Conservation (phyloP, 768 basidiomycete species). For the Tricholomella constricta region DNA sequence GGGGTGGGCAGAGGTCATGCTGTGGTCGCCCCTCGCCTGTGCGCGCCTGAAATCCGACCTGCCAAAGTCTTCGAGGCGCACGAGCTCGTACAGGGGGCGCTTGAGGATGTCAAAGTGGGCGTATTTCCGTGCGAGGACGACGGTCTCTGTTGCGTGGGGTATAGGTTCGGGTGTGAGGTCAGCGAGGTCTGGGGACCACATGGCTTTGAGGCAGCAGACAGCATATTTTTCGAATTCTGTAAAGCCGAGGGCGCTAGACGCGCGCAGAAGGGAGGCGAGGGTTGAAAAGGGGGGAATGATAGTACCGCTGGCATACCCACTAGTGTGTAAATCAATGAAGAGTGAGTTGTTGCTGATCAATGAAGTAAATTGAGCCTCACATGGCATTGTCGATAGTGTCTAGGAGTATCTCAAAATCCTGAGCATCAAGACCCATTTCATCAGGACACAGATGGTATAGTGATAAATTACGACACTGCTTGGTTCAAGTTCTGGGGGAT, state of each 20-base stretch:
- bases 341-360: background rate
- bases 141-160: conserved; percentile 29
- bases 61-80: conserved; percentile 30
- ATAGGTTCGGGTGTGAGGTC: conserved; percentile 19
- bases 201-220: conserved; percentile 26
- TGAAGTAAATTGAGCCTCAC: conserved; percentile 16
- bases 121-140: conserved; percentile 33
- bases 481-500: background rate
- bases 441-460: conserved; percentile 4
- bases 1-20: background rate
- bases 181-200: conserved; percentile 33
- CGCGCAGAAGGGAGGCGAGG: conserved; percentile 36
- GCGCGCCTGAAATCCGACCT: conserved; percentile 13
- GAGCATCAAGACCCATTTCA: conserved; percentile 8
- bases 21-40: background rate
- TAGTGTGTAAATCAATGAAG: conserved; percentile 15
- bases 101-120: conserved; percentile 32
- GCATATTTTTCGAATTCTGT: conserved; percentile 29
- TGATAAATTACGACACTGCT: background rate
- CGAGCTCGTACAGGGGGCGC: conserved; percentile 40
- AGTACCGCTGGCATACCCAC: conserved; percentile 11
- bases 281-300: conserved; percentile 27
- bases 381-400: conserved; percentile 32
- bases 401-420: conserved; percentile 36
- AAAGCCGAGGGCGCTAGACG: conserved; percentile 35